A percentile compares a stretch with the other conserved stretches of the same genome.
These are phyloP conservation scores for Isabelozyma gotoi DNA, from an alignment of 805 yeast genomes.

Conservation along the genomic window DNA sequence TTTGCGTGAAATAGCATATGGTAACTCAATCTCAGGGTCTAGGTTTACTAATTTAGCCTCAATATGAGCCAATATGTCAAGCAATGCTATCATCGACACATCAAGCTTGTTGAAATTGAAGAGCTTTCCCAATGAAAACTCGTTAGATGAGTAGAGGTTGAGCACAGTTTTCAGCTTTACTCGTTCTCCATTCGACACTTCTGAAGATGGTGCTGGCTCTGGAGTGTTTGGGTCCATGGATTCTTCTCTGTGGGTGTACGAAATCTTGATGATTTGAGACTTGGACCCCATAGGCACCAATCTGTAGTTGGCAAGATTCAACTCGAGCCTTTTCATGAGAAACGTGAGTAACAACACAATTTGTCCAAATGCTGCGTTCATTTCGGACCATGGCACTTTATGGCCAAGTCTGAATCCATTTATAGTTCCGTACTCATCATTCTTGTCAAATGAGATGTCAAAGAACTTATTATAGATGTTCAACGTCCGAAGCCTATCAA, in stretches of 20 bases:
- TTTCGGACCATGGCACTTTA: slow-evolving; percentile 84
- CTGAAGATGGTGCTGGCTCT: neutral
- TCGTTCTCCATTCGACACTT: slow-evolving; percentile 1
- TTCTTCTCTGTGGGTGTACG: slow-evolving; percentile 16
- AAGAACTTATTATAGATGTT: slow-evolving; percentile 85
- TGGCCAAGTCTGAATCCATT: slow-evolving; percentile 82
- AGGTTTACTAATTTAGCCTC: slow-evolving; percentile 42
- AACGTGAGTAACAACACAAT: slow-evolving; percentile 68
- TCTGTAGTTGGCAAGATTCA: slow-evolving; percentile 58
- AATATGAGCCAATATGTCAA: slow-evolving; percentile 59
- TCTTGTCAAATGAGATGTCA: slow-evolving; percentile 67
- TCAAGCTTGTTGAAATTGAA: slow-evolving; percentile 78
- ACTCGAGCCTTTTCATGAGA: slow-evolving; percentile 53
- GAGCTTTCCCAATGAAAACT: slow-evolving; percentile 67
- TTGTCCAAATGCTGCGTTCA: slow-evolving; percentile 90
- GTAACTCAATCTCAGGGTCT: slow-evolving; percentile 62
- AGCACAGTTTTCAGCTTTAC: slow-evolving; percentile 39
- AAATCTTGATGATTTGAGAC: slow-evolving; percentile 66
- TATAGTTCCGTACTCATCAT: slow-evolving; percentile 80
- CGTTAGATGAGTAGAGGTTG: slow-evolving; percentile 67
- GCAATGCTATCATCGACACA: slow-evolving; percentile 73
- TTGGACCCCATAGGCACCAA: slow-evolving; percentile 82
- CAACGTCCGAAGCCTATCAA: slow-evolving; percentile 69
- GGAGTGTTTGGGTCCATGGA: neutral
- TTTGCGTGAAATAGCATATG: slow-evolving; percentile 59